A percentile compares a stretch with the other conserved stretches of the same genome.
Conservation (phyloP, 2,329 filamentous ascomycete genomes). For the Diaporthe ilicicola region DNA sequence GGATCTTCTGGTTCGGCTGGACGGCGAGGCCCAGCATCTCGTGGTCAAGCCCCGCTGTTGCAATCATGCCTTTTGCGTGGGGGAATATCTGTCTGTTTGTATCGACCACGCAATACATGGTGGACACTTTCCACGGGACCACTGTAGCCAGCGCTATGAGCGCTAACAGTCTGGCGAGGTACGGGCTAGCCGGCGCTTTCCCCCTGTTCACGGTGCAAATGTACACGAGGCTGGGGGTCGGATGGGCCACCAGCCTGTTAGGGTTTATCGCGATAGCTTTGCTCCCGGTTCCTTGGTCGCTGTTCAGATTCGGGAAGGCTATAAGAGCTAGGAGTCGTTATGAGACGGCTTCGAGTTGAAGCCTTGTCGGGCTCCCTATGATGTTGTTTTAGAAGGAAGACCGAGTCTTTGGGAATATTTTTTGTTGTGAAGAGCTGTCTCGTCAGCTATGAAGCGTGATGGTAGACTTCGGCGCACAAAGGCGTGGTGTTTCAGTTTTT, state of each 20-base stretch:
- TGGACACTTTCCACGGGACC: conserved; percentile 63
- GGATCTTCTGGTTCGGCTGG: conserved; percentile 70
- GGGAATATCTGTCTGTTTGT: conserved; percentile 69
- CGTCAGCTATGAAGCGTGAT: too few species aligned
- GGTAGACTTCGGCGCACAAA: too few species aligned
- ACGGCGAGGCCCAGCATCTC: conserved; percentile 53
- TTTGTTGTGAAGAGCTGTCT: neutral
- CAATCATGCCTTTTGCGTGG: conserved; percentile 65
- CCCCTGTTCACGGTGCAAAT: conserved; percentile 69
- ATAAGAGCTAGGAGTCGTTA: conserved; percentile 52
- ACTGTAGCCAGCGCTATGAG: conserved; percentile 66
- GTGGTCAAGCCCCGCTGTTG: conserved; percentile 60
- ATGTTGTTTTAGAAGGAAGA: neutral
- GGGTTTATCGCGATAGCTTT: conserved; percentile 57
- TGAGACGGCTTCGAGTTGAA: conserved; percentile 40
- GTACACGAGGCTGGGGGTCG: conserved; percentile 53
- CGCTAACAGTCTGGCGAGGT: conserved; percentile 67
- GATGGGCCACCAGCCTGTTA: conserved; percentile 57
- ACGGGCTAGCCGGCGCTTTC: conserved; percentile 63
- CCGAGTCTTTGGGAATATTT: too few species aligned
- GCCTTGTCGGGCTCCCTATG: neutral
- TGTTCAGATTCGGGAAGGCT: conserved; percentile 57
- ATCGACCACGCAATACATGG: conserved; percentile 58
- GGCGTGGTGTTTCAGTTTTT: neutral
- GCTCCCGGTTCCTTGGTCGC: conserved; percentile 60